Evolutionary conservation across 768 basidiomycete genomes (phyloP).

Genomic region (Collybia sp.): DNA sequence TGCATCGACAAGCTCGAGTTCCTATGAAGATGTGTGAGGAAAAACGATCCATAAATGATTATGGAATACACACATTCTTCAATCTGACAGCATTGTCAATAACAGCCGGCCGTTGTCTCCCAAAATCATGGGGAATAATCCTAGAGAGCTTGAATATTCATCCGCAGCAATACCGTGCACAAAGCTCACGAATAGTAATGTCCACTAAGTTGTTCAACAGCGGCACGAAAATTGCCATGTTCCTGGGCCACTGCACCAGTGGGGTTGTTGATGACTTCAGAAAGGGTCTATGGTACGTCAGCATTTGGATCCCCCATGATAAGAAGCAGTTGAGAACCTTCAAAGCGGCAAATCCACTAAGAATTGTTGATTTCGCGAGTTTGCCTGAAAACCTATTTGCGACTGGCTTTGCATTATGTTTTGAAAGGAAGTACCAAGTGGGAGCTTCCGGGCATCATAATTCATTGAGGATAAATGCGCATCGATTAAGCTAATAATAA

Average conservation of each 20-base stretch:
- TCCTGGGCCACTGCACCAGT: constrained; percentile 29
- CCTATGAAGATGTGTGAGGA: constrained; percentile 23
- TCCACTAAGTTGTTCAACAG: constrained; percentile 43
- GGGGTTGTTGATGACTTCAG: constrained; percentile 48
- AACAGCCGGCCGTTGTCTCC: constrained; percentile 38
- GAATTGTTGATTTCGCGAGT: constrained; percentile 54
- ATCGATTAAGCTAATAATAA: constrained; percentile 39
- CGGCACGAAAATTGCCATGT: constrained; percentile 30
- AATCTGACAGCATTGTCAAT: constrained; percentile 34
- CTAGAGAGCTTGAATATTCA: constrained; percentile 18
- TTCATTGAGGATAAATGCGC: constrained; percentile 58
- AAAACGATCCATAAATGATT: no score
- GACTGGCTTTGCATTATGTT: neutral
- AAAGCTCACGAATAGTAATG: constrained; percentile 51
- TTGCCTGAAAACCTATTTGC: constrained; percentile 34
- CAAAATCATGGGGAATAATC: constrained; percentile 62
- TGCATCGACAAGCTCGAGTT: constrained; percentile 60
- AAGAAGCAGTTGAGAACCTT: constrained; percentile 29
- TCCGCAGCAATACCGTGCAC: neutral
- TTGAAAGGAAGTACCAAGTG: constrained; percentile 35
- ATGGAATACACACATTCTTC: constrained; percentile 28
- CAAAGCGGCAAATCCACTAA: constrained; percentile 53
- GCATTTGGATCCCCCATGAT: neutral
- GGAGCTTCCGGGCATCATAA: constrained; percentile 62
- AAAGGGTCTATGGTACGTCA: constrained; percentile 27